Percentiles rank a stretch among this genome's conserved stretches.
phyloP scores from a whole-genome alignment of 139 green algal genomes.

The Chlorella ohadii region DNA sequence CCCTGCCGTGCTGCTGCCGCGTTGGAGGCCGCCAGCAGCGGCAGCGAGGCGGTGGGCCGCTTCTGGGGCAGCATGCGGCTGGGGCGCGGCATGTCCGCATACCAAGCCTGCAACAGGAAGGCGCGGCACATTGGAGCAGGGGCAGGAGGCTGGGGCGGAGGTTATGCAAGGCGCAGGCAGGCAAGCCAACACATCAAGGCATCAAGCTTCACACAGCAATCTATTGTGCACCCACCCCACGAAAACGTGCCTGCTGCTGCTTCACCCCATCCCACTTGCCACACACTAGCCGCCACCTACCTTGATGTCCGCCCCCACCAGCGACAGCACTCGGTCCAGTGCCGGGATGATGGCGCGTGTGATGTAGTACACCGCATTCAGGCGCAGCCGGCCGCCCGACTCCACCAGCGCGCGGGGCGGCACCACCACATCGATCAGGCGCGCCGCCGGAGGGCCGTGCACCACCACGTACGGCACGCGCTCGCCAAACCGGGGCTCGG shows the following conservation, averaged over 20 bases:
- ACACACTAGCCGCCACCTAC: too few species aligned
- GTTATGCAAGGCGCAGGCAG: too few species aligned
- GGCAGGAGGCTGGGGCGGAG: too few species aligned
- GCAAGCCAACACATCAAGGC: too few species aligned
- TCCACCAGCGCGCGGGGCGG: constrained; percentile 78
- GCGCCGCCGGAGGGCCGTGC: constrained; percentile 73
- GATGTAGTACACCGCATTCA: constrained; percentile 97
- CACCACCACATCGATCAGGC: constrained; percentile 87
- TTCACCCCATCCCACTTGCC: too few species aligned
- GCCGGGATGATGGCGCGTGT: constrained; percentile 93
- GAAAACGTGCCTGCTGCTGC: too few species aligned
- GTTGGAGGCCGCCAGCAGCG: constrained; percentile 26
- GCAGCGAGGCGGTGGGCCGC: constrained; percentile 52
- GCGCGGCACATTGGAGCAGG: not conserved
- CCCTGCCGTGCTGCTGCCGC: not conserved
- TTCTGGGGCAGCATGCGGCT: constrained; percentile 86
- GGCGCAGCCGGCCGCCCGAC: constrained; percentile 58
- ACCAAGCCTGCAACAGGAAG: constrained; percentile 77
- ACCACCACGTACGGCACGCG: constrained; percentile 94
- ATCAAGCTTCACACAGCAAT: too few species aligned
- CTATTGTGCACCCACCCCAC: too few species aligned
- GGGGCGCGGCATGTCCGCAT: constrained; percentile 76
- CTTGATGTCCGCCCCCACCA: constrained; percentile 88
- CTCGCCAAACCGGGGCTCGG: constrained; percentile 90
- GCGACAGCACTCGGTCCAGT: constrained; percentile 86